phyloP scores from a whole-genome alignment of 1,284 basidiomycete species.

The Calocybe gambosa region DNA sequence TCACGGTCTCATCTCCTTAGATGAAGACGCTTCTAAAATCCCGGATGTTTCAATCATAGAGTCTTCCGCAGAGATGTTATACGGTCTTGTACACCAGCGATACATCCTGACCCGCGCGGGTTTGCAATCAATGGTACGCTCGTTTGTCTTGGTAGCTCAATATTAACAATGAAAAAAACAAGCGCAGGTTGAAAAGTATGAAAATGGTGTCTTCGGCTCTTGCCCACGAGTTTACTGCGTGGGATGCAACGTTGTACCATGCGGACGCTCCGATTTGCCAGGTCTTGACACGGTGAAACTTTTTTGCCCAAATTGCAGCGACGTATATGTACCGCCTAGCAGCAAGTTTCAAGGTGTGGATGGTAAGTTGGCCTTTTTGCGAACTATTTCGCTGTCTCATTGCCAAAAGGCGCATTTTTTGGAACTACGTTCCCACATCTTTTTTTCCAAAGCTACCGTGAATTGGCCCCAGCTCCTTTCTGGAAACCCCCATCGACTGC shows the following conservation, averaged over 20 bases:
- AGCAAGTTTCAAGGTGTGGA: slow-evolving; percentile 96
- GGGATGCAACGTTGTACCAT: slow-evolving; percentile 87
- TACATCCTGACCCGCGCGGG: slow-evolving; percentile 95
- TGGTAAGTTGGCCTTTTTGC: slow-evolving; percentile 46
- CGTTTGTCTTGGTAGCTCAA: slow-evolving; percentile 9
- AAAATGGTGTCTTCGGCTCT: slow-evolving; percentile 86
- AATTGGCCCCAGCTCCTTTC: slow-evolving; percentile 84
- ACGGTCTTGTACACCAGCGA: slow-evolving; percentile 95
- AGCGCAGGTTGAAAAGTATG: slow-evolving; percentile 90
- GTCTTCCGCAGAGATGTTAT: slow-evolving; percentile 94
- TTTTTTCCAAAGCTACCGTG: slow-evolving; percentile 96
- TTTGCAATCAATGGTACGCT: slow-evolving; percentile 85
- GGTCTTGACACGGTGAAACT: slow-evolving; percentile 99
- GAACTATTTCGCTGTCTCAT: slow-evolving; percentile 13
- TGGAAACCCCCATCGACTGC: slow-evolving; percentile 55
- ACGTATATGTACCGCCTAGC: slow-evolving; percentile 94
- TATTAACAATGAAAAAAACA: slow-evolving; percentile 13
- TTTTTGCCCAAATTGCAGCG: slow-evolving; percentile 97
- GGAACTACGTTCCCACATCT: slow-evolving; percentile 97
- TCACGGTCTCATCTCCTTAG: slow-evolving; percentile 30
- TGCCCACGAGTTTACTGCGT: slow-evolving; percentile 97
- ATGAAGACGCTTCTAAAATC: slow-evolving; percentile 91
- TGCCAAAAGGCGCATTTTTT: slow-evolving; percentile 85
- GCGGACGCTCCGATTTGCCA: slow-evolving; percentile 92
- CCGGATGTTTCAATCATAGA: slow-evolving; percentile 98